Conservation (phyloP, 164 flowering plant genomes). For the Annona cherimola region DNA sequence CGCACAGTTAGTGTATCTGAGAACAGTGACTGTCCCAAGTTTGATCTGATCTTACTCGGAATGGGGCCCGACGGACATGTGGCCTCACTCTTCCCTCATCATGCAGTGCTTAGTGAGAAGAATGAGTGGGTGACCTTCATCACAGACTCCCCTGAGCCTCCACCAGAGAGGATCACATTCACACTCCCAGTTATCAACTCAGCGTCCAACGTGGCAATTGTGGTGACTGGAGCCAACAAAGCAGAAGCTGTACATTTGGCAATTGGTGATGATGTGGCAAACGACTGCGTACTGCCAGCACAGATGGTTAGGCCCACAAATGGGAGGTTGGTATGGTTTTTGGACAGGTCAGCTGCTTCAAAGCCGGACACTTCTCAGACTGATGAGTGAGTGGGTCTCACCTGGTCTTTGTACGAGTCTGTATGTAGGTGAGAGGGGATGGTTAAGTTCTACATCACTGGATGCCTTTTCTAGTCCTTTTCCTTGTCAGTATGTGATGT, state of each 20-base stretch:
- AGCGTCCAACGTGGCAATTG: constrained; percentile 63
- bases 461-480: not conserved
- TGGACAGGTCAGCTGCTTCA: constrained; percentile 63
- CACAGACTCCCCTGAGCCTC: constrained; percentile 74
- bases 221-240: constrained; percentile 54
- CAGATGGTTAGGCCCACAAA: constrained; percentile 47
- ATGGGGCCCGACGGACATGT: constrained; percentile 79
- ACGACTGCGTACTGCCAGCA: constrained; percentile 45
- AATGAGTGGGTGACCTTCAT: constrained; percentile 69
- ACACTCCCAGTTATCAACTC: constrained; percentile 81
- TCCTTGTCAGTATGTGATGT: not conserved
- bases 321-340: constrained; percentile 79
- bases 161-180: constrained; percentile 80
- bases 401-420: constrained; percentile 20
- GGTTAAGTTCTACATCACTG: not conserved
- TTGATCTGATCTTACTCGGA: constrained; percentile 73
- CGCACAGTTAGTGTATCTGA: constrained; percentile 52
- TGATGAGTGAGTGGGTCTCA: constrained; percentile 17
- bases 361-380: constrained; percentile 33
- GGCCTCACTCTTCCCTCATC: constrained; percentile 67
- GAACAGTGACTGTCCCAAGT: constrained; percentile 68
- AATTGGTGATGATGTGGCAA: constrained; percentile 27
- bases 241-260: constrained; percentile 57
- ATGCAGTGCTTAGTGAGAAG: constrained; percentile 41
- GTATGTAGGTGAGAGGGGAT: constrained; percentile 22